Conservation (phyloP, 768 basidiomycete species). For the Hypholoma fasciculare region DNA sequence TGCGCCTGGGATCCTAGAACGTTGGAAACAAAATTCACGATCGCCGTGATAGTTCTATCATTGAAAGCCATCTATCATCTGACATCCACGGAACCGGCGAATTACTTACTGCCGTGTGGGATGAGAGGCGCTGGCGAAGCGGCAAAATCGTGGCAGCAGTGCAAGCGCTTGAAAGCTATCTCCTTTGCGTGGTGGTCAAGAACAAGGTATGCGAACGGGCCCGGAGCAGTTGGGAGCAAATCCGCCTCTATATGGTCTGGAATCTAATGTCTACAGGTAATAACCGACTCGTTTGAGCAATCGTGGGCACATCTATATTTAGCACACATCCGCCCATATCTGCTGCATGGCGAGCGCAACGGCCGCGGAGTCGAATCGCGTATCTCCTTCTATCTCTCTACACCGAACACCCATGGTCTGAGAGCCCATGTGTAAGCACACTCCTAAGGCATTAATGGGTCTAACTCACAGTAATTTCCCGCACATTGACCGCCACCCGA, state of each 20-base stretch:
- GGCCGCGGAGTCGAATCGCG: conserved; percentile 22
- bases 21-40: no score
- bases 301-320: conserved; percentile 21
- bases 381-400: conserved; percentile 39
- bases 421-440: conserved; percentile 7
- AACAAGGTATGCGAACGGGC: no score
- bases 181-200: no score
- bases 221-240: neutral
- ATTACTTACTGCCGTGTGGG: no score
- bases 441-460: neutral
- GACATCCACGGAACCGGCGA: no score
- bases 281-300: neutral
- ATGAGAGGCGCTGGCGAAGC: no score
- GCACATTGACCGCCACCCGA: conserved; percentile 59
- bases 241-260: neutral
- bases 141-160: no score
- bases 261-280: neutral
- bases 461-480: conserved; percentile 57
- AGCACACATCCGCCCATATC: conserved; percentile 20
- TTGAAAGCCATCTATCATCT: no score
- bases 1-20: no score
- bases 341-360: conserved; percentile 22
- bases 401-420: conserved; percentile 65
- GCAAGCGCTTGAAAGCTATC: no score
- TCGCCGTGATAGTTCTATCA: no score